A percentile compares a stretch with the other conserved stretches of the same genome.
Evolutionary conservation across 2,329 filamentous ascomycete species (phyloP).

Genomic region (Volutella citrinella): DNA sequence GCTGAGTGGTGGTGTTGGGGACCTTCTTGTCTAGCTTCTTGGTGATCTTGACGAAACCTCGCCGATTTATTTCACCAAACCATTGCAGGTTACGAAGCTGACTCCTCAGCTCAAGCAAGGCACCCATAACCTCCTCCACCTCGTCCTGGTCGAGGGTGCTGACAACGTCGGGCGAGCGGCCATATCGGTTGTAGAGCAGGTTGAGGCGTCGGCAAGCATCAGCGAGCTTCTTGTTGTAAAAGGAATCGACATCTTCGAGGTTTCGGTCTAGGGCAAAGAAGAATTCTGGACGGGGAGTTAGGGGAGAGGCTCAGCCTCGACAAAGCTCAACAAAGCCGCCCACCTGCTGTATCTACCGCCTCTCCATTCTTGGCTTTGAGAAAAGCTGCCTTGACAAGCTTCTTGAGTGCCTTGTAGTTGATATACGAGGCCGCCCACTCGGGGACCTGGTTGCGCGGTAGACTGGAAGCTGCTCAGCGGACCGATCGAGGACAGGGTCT

Average conservation of each 20-base stretch:
- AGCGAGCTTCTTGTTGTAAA: constrained; percentile 93
- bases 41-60: constrained; percentile 96
- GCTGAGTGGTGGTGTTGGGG: constrained; percentile 70
- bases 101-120: constrained; percentile 81
- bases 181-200: constrained; percentile 85
- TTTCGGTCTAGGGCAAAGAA: constrained; percentile 96
- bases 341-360: constrained; percentile 87
- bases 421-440: constrained; percentile 85
- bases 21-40: constrained; percentile 99
- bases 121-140: constrained; percentile 84
- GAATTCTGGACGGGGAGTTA: constrained; percentile 66
- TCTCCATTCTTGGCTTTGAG: constrained; percentile 64
- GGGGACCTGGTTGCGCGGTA: constrained; percentile 80
- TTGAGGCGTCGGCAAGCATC: constrained; percentile 82
- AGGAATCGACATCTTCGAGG: constrained; percentile 91
- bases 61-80: constrained; percentile 95
- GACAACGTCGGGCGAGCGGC: constrained; percentile 64
- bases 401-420: constrained; percentile 91
- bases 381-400: constrained; percentile 81
- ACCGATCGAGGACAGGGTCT: constrained; percentile 4
- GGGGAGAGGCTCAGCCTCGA: constrained; percentile 27
- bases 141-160: constrained; percentile 83
- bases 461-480: constrained; percentile 39
- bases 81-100: constrained; percentile 90
- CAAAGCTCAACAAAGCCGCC: constrained; percentile 38